Base-by-base conservation (phyloP, 1,139 yeast genomes). In the Pneumocystis canis region DNA sequence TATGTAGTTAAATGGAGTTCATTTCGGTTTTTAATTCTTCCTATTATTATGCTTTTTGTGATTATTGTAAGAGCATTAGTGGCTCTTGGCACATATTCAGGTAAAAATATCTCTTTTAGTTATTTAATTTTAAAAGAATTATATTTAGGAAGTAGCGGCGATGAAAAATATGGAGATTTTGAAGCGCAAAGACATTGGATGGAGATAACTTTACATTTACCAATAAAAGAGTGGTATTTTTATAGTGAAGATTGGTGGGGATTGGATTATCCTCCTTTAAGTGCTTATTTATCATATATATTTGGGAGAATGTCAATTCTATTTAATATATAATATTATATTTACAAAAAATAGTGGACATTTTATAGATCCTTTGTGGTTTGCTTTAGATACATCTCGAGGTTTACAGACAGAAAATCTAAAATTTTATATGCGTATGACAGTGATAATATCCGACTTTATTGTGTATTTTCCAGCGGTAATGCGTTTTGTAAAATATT, bases 111-210 rank as follows among this genome's bases (percentile, higher is more conserved):
- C 9, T 5, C 31, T 7, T 11, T 14, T n/a, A 6, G 30, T 14
- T n/a, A 20, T 1, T 25, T 39, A n/a, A 28, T 30, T 53, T 16
- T 9, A 25, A 18, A 20, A 28, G 33, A 18, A 14, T 16, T n/a
- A 14, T 11, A 4, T 14, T 20, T 35, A 67, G 69, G 69, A 9
- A 59, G 58, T 18, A 75, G 77, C 9, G 76, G 78, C 3, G 82
- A 85, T 16, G 97, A 97, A 6, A 81, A 88, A 81, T 84, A 78
- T 76, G 98, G 98, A 3, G 98, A 92, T 72, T 92, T 92, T 71
- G 99, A 94, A 73, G 97, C 98, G 0, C 98, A 94, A 73, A 80
- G 98, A 68, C 98, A 92, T 72, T 92, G 98, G 98, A 81, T 92
- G 82, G 98, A 94, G 73, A 77, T 92, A 64, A 90, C 98, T 0